Conservation (phyloP, 1,284 basidiomycete genomes). For the Peniophora sp. region DNA sequence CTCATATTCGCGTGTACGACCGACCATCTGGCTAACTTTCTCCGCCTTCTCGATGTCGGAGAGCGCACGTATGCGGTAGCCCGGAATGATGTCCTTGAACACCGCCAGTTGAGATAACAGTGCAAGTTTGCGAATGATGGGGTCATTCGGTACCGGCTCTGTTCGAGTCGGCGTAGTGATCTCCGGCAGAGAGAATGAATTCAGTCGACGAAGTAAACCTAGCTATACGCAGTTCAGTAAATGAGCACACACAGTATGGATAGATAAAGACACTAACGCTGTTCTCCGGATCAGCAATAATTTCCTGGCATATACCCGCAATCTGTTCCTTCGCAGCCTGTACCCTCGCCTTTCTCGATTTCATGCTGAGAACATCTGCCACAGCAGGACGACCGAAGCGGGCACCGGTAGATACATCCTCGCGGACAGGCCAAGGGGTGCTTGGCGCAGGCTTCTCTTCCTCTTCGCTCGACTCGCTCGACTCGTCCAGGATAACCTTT, state of each 20-base stretch:
- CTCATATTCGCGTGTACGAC: constrained; percentile 90
- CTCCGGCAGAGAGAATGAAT: constrained; percentile 73
- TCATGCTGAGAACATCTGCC: constrained; percentile 61
- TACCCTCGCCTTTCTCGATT: constrained; percentile 63
- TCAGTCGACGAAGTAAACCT: constrained; percentile 78
- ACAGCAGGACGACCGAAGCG: constrained; percentile 80
- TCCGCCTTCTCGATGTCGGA: constrained; percentile 89
- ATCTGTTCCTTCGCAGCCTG: constrained; percentile 86
- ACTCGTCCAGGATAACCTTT: constrained; percentile 15
- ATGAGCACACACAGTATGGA: constrained; percentile 13
- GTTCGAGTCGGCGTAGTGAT: constrained; percentile 62
- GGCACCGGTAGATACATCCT: constrained; percentile 70
- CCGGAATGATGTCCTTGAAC: constrained; percentile 94
- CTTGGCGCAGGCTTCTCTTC: constrained; percentile 29
- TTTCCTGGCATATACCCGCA: constrained; percentile 83
- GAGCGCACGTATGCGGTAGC: constrained; percentile 81
- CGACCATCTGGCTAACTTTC: constrained; percentile 92
- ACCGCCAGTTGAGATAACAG: constrained; percentile 90
- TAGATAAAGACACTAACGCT: constrained; percentile 41
- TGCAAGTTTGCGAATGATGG: constrained; percentile 80
- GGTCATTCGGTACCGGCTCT: constrained; percentile 70
- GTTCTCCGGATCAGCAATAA: constrained; percentile 80
- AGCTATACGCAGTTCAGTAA: constrained; percentile 39
- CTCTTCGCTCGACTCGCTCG: constrained; percentile 26
- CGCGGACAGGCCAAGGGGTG: constrained; percentile 23